phyloP scores from a whole-genome alignment of 2,329 filamentous ascomycete genomes.

The Penicillium capsulatum region DNA sequence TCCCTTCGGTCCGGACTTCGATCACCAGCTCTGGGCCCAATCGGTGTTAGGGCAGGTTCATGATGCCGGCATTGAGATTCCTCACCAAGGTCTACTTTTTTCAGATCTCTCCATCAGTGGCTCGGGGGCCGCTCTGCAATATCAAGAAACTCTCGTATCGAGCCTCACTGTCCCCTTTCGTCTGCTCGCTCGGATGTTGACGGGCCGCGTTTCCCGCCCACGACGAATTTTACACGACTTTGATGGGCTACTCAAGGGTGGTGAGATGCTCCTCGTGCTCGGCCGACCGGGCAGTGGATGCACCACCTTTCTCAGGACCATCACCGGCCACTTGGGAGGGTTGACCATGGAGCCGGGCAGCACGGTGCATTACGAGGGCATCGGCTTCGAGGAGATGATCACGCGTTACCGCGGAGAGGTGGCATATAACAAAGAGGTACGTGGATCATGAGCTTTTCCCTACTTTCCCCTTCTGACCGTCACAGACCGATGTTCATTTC shows the following conservation, averaged over 20 bases:
- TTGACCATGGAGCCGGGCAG: slow-evolving; percentile 30
- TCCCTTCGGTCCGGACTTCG: slow-evolving; percentile 21
- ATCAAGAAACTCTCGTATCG: slow-evolving; percentile 25
- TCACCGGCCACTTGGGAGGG: slow-evolving; percentile 62
- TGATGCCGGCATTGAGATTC: slow-evolving; percentile 21
- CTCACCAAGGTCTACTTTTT: slow-evolving; percentile 25
- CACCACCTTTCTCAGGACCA: slow-evolving; percentile 77
- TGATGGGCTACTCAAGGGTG: slow-evolving; percentile 46
- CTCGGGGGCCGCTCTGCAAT: slow-evolving; percentile 22
- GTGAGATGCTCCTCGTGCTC: slow-evolving; percentile 41
- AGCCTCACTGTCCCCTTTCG: slow-evolving; percentile 34
- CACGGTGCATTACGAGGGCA: slow-evolving; percentile 73
- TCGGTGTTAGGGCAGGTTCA: slow-evolving; percentile 17
- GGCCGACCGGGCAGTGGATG: slow-evolving; percentile 50
- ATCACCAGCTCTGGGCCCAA: slow-evolving; percentile 27
- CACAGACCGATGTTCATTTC: too few species aligned
- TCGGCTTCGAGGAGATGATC: slow-evolving; percentile 65
- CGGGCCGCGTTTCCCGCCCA: slow-evolving; percentile 31
- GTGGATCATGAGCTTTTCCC: too few species aligned
- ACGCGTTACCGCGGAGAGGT: slow-evolving; percentile 43
- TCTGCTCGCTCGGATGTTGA: slow-evolving; percentile 6
- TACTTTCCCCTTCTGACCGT: too few species aligned
- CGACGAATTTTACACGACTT: slow-evolving; percentile 20
- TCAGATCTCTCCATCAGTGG: slow-evolving; percentile 24
- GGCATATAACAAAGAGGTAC: slow-evolving; percentile 30